These are phyloP conservation scores for Alternaria sp. DNA, from an alignment of 2,329 filamentous ascomycete genomes.

Conservation along the genomic window DNA sequence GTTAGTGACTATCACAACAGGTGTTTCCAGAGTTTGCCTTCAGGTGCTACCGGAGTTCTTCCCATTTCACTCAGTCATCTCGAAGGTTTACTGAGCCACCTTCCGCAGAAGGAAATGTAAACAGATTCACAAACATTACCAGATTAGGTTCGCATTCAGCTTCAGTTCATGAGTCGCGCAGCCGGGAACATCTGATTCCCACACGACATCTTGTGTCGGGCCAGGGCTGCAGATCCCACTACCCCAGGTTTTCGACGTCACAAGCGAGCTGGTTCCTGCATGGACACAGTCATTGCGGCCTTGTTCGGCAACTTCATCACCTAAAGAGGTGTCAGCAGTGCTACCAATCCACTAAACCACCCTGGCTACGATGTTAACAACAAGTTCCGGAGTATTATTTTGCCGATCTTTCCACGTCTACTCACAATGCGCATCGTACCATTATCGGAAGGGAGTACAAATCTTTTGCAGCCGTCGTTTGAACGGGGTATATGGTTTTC, in stretches of 20 bases:
- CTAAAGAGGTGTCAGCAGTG: not conserved
- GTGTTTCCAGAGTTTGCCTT: not conserved
- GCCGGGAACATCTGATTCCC: not conserved
- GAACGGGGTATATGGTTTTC: not conserved
- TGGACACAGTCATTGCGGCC: not conserved
- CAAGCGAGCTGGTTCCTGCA: conserved; percentile 8
- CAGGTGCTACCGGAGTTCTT: not conserved
- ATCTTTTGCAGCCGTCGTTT: not conserved
- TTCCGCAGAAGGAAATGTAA: not conserved
- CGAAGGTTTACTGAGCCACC: not conserved
- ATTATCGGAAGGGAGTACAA: not conserved
- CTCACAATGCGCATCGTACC: not conserved
- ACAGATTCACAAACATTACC: not conserved
- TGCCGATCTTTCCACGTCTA: not conserved
- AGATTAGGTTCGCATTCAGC: not conserved
- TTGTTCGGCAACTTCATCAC: not conserved
- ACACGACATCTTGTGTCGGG: not conserved
- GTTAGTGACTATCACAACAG: not conserved
- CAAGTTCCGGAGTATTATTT: not conserved
- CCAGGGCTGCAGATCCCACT: not conserved
- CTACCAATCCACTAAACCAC: not conserved
- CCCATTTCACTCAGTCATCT: not conserved
- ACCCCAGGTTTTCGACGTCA: not conserved
- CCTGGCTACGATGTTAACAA: not conserved
- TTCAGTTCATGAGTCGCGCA: not conserved